Base-by-base conservation (phyloP, 768 basidiomycete genomes). In the Lentinula aciculospora region DNA sequence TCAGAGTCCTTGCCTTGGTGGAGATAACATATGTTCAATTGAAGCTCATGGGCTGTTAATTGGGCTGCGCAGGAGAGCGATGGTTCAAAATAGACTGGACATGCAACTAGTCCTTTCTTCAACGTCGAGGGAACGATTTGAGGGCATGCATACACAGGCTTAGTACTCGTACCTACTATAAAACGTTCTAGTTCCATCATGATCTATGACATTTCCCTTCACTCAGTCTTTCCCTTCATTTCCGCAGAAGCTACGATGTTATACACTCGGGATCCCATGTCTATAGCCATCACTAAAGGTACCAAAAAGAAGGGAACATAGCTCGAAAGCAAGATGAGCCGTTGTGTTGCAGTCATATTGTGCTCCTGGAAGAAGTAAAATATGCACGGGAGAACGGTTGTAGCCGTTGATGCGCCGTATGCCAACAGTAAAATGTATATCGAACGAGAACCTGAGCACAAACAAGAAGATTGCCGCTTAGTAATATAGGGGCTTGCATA, bases 401-500 rank as follows among this genome's bases (percentile, higher is more conserved):
- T 94, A 0, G 81, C 76, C 2, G 90, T 87, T 0, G 88, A 90
- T 0, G 89, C 87, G 28, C 78, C 89, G 69, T 94, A 94, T 29
- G 85, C 68, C 9, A 88, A 73, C 17, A 95, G 71, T 29, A 92
- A 74, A 10, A 82, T 71, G 65, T 87, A 88, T 46, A 86, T 79
- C 10, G 69, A 68, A 7, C 69, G 74, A 1, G 76, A 78, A 57
- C 74, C 85, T 86, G 64, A 40, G 13, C 37, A 6, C 13, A 13
- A 39, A n/a, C 17, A 12, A 23, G 17, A 44, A 10, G 21, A 7
- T 19, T 7, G 3, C n/a, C 5, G 7, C 23, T 44, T 19, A 44
- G 21, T 12, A n/a, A n/a, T n/a, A 39, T 4, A 39, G 10, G 17
- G 9, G 42, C 2, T 34, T 4, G 37, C 27, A 25, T 28, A 56